A percentile compares a stretch with the other conserved stretches of the same genome.
phyloP scores from a whole-genome alignment of 2,329 filamentous ascomycete species.

The Waltergamsia citrina region DNA sequence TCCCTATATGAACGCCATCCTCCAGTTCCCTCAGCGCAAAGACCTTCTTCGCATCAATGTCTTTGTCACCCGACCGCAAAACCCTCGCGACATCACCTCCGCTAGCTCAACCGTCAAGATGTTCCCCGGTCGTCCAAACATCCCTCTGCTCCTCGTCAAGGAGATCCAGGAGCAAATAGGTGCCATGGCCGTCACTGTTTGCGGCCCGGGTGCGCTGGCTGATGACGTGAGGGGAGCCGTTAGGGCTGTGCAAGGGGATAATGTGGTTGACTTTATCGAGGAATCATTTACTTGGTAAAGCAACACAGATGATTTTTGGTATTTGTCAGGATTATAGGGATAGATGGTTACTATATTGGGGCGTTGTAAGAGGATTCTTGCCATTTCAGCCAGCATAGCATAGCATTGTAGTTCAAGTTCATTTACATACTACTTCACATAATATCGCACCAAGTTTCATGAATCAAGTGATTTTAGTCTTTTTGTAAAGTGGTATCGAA shows the following conservation, averaged over 20 bases:
- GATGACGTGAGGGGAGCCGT: conserved; percentile 68
- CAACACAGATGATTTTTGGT: background rate
- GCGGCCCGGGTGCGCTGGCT: conserved; percentile 64
- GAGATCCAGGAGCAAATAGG: conserved; percentile 78
- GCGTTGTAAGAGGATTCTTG: background rate
- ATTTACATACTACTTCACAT: background rate
- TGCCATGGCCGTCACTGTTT: conserved; percentile 80
- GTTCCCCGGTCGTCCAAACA: conserved; percentile 81
- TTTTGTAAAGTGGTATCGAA: too few relatives aligned
- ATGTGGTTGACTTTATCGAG: conserved; percentile 65
- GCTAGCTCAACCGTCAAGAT: conserved; percentile 73
- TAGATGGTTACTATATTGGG: background rate
- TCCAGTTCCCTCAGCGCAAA: conserved; percentile 70
- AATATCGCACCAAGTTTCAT: background rate
- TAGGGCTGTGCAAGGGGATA: conserved; percentile 50
- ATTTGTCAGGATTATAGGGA: background rate
- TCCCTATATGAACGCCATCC: conserved; percentile 68
- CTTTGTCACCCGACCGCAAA: conserved; percentile 82
- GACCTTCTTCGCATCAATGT: conserved; percentile 80
- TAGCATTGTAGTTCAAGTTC: background rate
- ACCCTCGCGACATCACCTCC: conserved; percentile 70
- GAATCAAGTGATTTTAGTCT: background rate
- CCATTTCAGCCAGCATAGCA: too few relatives aligned
- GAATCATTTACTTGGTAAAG: conserved; percentile 62
- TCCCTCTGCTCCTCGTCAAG: conserved; percentile 67